Percentiles rank a stretch among this genome's conserved stretches.
Evolutionary conservation across 768 basidiomycete species (phyloP).

Genomic region (Lepiota brunneoincarnata): DNA sequence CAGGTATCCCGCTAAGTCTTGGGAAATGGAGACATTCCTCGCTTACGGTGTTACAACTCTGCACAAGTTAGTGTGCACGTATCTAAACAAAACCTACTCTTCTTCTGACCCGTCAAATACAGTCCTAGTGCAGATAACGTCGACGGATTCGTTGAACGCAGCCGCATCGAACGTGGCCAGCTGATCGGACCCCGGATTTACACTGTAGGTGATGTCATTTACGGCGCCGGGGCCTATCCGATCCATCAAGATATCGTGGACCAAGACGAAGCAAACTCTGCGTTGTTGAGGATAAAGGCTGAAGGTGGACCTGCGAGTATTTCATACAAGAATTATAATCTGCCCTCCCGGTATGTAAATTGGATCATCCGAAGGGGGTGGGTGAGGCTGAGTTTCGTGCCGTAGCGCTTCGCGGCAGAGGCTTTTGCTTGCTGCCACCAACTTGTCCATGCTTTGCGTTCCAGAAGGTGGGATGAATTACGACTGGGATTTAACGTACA

Average conservation of each 20-base stretch:
- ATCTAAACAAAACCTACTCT: background rate
- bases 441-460: slow-evolving; percentile 67
- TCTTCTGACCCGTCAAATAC: background rate
- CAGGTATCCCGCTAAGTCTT: slow-evolving; percentile 60
- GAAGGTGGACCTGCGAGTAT: slow-evolving; percentile 70
- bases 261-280: slow-evolving; percentile 60
- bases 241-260: slow-evolving; percentile 65
- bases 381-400: background rate
- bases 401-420: slow-evolving; percentile 65
- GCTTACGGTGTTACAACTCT: slow-evolving; percentile 75
- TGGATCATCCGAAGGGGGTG: background rate
- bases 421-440: slow-evolving; percentile 55
- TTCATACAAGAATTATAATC: slow-evolving; percentile 78
- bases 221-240: slow-evolving; percentile 44
- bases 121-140: slow-evolving; percentile 69
- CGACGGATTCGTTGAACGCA: slow-evolving; percentile 62
- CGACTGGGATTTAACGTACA: slow-evolving; percentile 79
- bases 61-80: slow-evolving; percentile 56
- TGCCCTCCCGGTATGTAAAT: slow-evolving; percentile 54
- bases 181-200: slow-evolving; percentile 72
- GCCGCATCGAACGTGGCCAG: slow-evolving; percentile 64
- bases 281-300: slow-evolving; percentile 63
- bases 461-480: slow-evolving; percentile 80
- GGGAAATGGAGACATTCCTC: slow-evolving; percentile 75
- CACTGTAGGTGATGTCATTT: slow-evolving; percentile 64